Evolutionary conservation across 352 stramenopile genomes (phyloP).

Genomic region (Blastocystis sp.): DNA sequence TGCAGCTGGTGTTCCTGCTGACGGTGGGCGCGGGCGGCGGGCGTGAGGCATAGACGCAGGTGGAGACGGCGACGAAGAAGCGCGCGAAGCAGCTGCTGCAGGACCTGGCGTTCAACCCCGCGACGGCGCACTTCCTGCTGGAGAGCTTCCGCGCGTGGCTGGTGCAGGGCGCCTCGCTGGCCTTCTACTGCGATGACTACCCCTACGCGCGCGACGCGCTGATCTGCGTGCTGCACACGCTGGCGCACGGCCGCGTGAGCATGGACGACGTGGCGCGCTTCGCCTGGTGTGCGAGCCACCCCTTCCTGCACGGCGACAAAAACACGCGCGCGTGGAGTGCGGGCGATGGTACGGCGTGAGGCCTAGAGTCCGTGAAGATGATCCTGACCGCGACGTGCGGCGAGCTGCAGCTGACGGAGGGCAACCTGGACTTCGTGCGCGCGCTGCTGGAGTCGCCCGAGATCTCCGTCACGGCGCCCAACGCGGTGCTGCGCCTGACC

Average conservation of each 20-base stretch:
- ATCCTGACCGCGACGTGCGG: neutral
- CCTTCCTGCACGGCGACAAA: conserved; percentile 20
- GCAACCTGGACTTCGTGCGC: neutral
- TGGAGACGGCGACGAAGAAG: neutral
- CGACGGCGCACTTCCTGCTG: neutral
- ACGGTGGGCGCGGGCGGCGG: neutral
- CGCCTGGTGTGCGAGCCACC: conserved; percentile 43
- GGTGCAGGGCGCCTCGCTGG: neutral
- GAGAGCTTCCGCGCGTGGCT: conserved; percentile 27
- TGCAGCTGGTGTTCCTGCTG: conserved; percentile 14
- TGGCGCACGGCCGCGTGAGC: conserved; percentile 21
- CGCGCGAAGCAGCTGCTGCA: neutral
- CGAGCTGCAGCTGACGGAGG: conserved; percentile 1
- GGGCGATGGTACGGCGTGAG: neutral
- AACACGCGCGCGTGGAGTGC: conserved; percentile 33
- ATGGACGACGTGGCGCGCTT: conserved; percentile 20
- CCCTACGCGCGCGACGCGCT: conserved; percentile 21
- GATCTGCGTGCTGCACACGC: conserved; percentile 4
- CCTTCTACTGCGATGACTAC: conserved; percentile 62
- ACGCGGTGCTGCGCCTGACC: neutral
- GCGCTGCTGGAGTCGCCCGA: neutral
- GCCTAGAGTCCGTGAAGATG: neutral
- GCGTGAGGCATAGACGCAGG: neutral
- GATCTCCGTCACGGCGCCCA: neutral
- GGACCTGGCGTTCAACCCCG: neutral